Percentiles rank a stretch among this genome's conserved stretches.
phyloP scores from a whole-genome alignment of 108 stramenopile genomes.

The Hondaea fermentalgiana region DNA sequence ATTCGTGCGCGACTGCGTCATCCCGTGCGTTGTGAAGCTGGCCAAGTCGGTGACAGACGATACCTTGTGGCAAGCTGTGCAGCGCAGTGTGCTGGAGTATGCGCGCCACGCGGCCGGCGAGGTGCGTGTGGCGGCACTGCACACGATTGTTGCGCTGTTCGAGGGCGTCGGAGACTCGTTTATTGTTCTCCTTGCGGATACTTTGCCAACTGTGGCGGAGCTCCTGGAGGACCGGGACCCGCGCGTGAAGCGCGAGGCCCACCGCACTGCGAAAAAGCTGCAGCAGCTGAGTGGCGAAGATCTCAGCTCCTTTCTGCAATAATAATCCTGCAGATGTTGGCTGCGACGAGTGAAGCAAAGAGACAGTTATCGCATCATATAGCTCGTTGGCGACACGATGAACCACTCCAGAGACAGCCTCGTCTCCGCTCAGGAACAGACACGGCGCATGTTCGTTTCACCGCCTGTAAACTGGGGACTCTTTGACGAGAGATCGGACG shows the following conservation, averaged over 20 bases:
- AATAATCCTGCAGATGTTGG: neutral
- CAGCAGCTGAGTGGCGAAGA: slow-evolving; percentile 8
- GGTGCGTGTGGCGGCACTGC: neutral
- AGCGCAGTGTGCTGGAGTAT: neutral
- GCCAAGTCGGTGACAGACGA: neutral
- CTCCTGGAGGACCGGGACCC: neutral
- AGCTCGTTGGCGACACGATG: too few relatives aligned
- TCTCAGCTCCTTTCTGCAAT: neutral
- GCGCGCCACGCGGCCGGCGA: neutral
- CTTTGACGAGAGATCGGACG: too few relatives aligned
- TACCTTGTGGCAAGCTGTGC: neutral
- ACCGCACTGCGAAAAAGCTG: neutral
- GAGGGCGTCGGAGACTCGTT: neutral
- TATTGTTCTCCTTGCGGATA: neutral
- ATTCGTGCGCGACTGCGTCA: neutral
- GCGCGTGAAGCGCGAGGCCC: neutral
- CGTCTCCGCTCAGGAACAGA: too few relatives aligned
- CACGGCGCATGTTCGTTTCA: too few relatives aligned
- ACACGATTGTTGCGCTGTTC: neutral
- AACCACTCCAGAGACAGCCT: too few relatives aligned
- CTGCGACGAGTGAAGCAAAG: too few relatives aligned
- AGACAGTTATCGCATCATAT: too few relatives aligned
- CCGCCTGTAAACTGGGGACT: too few relatives aligned
- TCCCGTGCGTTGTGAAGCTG: neutral
- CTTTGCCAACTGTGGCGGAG: neutral